phyloP scores from a whole-genome alignment of 116 monocot genomes.

The Posidonia oceanica region DNA sequence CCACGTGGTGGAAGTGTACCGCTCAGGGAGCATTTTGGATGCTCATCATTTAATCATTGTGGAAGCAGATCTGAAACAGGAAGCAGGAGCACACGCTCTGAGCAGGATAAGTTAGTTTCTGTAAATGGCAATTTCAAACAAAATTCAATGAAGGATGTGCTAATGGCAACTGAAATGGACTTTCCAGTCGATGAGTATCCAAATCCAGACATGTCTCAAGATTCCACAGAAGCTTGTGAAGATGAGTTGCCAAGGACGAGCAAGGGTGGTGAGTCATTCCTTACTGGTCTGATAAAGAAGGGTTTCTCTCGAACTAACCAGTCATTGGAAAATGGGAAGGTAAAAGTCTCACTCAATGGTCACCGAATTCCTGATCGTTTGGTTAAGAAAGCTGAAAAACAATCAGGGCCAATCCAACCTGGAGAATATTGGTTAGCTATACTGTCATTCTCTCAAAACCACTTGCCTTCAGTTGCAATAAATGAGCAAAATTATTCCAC shows the following conservation, averaged over 20 bases:
- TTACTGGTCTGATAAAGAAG: constrained; percentile 71
- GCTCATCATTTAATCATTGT: constrained; percentile 25
- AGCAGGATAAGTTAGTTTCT: constrained; percentile 44
- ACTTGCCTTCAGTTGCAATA: not conserved
- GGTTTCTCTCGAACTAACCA: constrained; percentile 44
- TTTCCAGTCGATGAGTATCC: constrained; percentile 55
- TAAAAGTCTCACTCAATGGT: constrained; percentile 59
- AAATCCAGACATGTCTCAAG: constrained; percentile 42
- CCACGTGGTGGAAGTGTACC: constrained; percentile 37
- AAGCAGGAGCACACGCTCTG: constrained; percentile 60
- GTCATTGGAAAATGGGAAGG: constrained; percentile 32
- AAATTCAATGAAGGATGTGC: constrained; percentile 53
- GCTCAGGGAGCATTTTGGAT: constrained; percentile 57
- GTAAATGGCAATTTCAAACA: constrained; percentile 54
- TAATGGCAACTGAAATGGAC: constrained; percentile 45
- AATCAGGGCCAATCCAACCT: constrained; percentile 66
- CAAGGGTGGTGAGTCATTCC: constrained; percentile 69
- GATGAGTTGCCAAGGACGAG: constrained; percentile 32
- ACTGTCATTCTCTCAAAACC: not conserved
- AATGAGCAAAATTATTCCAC: not conserved
- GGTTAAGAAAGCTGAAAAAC: constrained; percentile 81
- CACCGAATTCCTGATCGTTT: constrained; percentile 51
- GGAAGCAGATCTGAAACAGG: constrained; percentile 48
- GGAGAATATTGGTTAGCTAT: constrained; percentile 67
- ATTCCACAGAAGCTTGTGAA: constrained; percentile 36